Evolutionary conservation across 768 basidiomycete species (phyloP), one percentile per base, ranked within the genome.

Genomic region (Termitomyces heimii): DNA sequence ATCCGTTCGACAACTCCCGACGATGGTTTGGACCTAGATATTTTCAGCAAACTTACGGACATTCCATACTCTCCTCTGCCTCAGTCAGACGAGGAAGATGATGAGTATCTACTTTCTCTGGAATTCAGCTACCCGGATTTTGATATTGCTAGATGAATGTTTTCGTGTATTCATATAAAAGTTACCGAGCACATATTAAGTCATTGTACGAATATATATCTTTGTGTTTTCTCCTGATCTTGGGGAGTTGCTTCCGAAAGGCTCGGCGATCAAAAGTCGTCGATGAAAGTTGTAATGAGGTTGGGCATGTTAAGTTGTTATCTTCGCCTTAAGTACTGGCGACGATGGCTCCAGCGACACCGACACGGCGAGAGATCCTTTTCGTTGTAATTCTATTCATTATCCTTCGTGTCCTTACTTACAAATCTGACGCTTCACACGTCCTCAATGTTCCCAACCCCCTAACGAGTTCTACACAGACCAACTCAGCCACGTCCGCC

Each of bases 341-440:
- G 57, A 51, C 58, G 54, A 74, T 75, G 73, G 62, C 71, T 55
- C 64, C 68, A 51, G 65, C 76, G 39, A 62, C 73, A 35, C 85
- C 85, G 12, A 84, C 85, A 13, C 72, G 72, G 60, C 78, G 86
- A 50, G 86, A 88, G 64, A 64, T 77, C 39, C 45, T 79, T 58
- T 67, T 89, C 56, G 72, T 86, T 54, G 66, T 74, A 47, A 61
- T 77, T 49, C 69, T 88, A 4, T 73, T 85, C 51, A 35, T 79
- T 53, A 62, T 77, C 16, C 65, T 85, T 47, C 68, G 81, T 46
- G 74, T 81, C n/a, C 61, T 82, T n/a, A 70, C 79, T 43, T 43
- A 40, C 50, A 59, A 54, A 47, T 46, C 58, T 34, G 51, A 50
- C 34, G 34, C 59, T 14, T 45, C 58, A 34, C 35, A 48, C 46